phyloP scores from a whole-genome alignment of 2,329 filamentous ascomycete species.

The Blumeriella jaapii region DNA sequence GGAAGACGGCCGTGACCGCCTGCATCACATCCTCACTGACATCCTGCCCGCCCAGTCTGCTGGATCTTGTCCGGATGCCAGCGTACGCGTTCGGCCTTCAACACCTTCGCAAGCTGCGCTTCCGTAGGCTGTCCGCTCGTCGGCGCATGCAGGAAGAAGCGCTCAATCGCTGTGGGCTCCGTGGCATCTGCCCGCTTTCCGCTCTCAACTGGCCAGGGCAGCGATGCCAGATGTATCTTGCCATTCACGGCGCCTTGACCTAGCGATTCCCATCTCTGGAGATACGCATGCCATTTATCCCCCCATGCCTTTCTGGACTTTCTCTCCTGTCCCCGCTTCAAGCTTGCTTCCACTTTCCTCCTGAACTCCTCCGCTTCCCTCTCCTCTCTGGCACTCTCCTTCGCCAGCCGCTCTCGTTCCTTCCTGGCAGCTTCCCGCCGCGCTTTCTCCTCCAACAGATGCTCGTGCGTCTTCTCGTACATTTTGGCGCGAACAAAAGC shows the following conservation, averaged over 20 bases:
- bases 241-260: slow-evolving; percentile 28
- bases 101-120: slow-evolving; percentile 33
- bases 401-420: slow-evolving; percentile 32
- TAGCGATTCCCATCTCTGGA: slow-evolving; percentile 47
- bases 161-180: slow-evolving; percentile 42
- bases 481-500: slow-evolving; percentile 75
- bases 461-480: slow-evolving; percentile 91
- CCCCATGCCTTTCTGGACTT: slow-evolving; percentile 37
- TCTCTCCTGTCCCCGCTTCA: slow-evolving; percentile 56
- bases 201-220: slow-evolving; percentile 55
- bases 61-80: slow-evolving; percentile 99
- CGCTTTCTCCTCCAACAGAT: slow-evolving; percentile 66
- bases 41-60: slow-evolving; percentile 63
- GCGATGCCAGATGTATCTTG: slow-evolving; percentile 34
- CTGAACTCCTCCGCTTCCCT: slow-evolving; percentile 37
- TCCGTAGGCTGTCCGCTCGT: slow-evolving; percentile 22
- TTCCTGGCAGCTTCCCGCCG: slow-evolving; percentile 44
- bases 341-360: slow-evolving; percentile 55
- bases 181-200: slow-evolving; percentile 42
- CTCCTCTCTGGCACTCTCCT: slow-evolving; percentile 29
- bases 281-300: slow-evolving; percentile 54
- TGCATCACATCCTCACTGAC: slow-evolving; percentile 64
- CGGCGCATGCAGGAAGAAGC: slow-evolving; percentile 47
- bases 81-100: slow-evolving; percentile 78
- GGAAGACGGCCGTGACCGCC: slow-evolving; percentile 80